phyloP scores from a whole-genome alignment of 2,329 filamentous ascomycete species.

The Huntiella bhutanensis region DNA sequence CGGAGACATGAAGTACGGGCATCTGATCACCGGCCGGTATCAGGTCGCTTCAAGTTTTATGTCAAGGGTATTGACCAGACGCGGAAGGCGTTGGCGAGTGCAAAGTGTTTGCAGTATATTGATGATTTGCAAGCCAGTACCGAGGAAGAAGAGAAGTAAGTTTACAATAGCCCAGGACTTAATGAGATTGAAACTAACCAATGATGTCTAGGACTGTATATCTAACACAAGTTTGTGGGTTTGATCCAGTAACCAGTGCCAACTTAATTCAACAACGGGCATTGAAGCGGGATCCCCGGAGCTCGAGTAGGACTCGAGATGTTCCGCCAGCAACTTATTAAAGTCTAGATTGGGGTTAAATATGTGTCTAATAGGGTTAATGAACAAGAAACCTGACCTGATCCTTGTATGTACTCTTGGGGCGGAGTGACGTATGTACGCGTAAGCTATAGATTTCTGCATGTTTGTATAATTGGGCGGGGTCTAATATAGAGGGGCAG shows the following conservation, averaged over 20 bases:
- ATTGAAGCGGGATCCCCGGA: conserved; percentile 6
- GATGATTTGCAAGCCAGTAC: conserved; percentile 51
- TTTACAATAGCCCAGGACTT: conserved; percentile 13
- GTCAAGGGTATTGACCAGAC: conserved; percentile 63
- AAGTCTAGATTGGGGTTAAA: neutral
- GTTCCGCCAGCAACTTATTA: neutral
- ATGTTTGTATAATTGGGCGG: too few relatives aligned
- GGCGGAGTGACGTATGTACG: too few relatives aligned
- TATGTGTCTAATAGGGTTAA: too few relatives aligned
- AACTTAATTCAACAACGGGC: conserved; percentile 24
- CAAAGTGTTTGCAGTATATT: conserved; percentile 56
- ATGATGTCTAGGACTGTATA: conserved; percentile 26
- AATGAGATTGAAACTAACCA: neutral
- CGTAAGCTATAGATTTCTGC: too few relatives aligned
- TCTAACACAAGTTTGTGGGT: conserved; percentile 32
- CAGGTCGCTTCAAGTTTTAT: conserved; percentile 61
- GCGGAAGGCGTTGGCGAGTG: conserved; percentile 47
- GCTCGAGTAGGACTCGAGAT: conserved; percentile 11
- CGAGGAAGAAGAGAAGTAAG: conserved; percentile 60
- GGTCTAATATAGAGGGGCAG: too few relatives aligned
- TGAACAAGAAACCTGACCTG: too few relatives aligned
- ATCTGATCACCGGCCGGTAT: conserved; percentile 86
- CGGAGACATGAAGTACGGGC: conserved; percentile 72
- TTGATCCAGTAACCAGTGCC: conserved; percentile 32
- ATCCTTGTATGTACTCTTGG: too few relatives aligned